Evolutionary conservation across 768 basidiomycete species (phyloP), one percentile per base, ranked within the genome.

Genomic region (Serendipita sp.): DNA sequence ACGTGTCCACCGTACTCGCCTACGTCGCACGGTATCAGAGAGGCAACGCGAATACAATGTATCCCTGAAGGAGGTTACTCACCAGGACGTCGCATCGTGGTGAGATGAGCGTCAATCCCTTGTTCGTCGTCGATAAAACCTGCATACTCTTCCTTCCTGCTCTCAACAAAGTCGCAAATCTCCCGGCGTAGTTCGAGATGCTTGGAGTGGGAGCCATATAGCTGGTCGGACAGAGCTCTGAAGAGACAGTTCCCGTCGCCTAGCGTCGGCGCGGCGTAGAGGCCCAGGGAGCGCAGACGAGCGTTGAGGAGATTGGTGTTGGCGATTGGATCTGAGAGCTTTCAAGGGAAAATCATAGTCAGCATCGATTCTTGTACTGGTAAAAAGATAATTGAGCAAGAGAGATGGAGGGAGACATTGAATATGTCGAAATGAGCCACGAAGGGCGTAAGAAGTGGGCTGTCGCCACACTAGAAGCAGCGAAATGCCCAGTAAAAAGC

Each of bases 181-280:
- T 88, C 83, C 67, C 79, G 73, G 53, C 92, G 79, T 27, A 94
- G 78, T 64, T 81, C 79, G 43, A 78, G 73, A 68, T 95, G 91
- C 63, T 79, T 76, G 11, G 82, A 79, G 11, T 85, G 83, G 2
- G 86, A 79, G 66, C 92, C 92, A 68, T 86, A 83, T 16, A 91
- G 77, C 72, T 95, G 92, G 74, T 95, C 92, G 52, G 86, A 85
- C 63, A 94, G 79, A 0, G 92, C 90, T 52, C 91, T 85, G 74
- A 94, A 96, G 67, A 96, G 82, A 74, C 92, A 96, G 75, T 94
- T 95, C 53, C 93, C 92, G 73, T 95, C 88, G 62, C 90, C 91
- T 46, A 90, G 73, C 16, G 88, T 94, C 67, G 83, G 78, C 2
- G 88, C 88, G n/a, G 91, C 86, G 72, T 94, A 94, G 6, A 94